Percentiles rank a stretch among this genome's conserved stretches.
These are phyloP conservation scores for Vaucheria bursata DNA, from an alignment of 352 stramenopile species.

Conservation along the genomic window DNA sequence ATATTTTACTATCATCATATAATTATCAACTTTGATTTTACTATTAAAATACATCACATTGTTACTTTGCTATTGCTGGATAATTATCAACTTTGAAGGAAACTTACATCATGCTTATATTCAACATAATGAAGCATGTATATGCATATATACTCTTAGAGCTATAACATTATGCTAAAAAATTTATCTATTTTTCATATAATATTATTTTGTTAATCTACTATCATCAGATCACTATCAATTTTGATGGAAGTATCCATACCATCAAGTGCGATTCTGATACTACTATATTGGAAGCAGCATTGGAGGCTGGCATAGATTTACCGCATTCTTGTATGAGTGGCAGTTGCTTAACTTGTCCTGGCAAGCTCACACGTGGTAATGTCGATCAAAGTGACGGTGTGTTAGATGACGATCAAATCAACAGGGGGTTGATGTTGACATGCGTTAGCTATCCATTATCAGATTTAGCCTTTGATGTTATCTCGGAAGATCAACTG, in stretches of 20 bases:
- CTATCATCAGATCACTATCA: conserved; percentile 40
- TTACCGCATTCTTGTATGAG: conserved; percentile 54
- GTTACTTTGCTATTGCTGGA: no score
- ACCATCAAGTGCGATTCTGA: conserved; percentile 40
- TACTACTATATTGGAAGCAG: conserved; percentile 50
- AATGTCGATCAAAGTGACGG: conserved; percentile 47
- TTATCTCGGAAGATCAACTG: conserved; percentile 30
- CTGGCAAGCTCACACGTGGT: conserved; percentile 47
- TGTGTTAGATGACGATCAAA: conserved; percentile 52
- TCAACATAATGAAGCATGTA: no score
- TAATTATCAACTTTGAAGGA: no score
- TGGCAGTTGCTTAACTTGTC: conserved; percentile 51
- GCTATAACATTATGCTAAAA: no score
- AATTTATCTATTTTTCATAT: no score
- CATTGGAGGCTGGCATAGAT: conserved; percentile 50
- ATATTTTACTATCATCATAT: no score
- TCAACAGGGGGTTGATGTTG: conserved; percentile 25
- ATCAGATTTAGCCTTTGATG: conserved; percentile 21
- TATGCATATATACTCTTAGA: no score
- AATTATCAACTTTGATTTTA: no score
- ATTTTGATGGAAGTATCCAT: conserved; percentile 41
- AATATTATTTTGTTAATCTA: no score
- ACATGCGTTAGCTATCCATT: conserved; percentile 39
- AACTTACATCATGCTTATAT: no score
- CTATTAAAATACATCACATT: no score